A percentile compares a stretch with the other conserved stretches of the same genome.
Conservation (phyloP, 768 basidiomycete genomes). For the Agrocybe pediades region DNA sequence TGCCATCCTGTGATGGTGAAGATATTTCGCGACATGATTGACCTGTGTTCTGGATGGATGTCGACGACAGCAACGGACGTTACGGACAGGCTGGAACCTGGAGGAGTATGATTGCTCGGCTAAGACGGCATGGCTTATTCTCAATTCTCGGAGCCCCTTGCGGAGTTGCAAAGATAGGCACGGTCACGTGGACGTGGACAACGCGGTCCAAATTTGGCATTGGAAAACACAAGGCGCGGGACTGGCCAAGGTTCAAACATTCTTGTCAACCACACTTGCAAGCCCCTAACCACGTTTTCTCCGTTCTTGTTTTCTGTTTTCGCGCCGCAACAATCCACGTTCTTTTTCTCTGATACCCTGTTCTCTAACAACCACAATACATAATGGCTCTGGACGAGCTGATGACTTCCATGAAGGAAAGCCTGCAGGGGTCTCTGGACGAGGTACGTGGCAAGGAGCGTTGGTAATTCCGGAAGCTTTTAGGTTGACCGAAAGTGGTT, state of each 20-base stretch:
- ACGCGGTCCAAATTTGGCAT: slow-evolving; percentile 1
- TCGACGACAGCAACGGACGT: neutral
- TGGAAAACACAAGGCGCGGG: neutral
- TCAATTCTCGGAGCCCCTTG: neutral
- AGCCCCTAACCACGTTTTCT: neutral
- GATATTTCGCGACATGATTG: neutral
- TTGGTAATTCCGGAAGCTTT: neutral
- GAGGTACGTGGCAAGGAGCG: slow-evolving; percentile 47
- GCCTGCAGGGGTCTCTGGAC: slow-evolving; percentile 65
- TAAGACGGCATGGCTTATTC: neutral
- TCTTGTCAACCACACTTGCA: neutral
- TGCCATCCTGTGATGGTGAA: neutral
- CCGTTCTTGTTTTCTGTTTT: neutral
- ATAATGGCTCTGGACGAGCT: slow-evolving; percentile 27
- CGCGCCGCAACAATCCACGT: neutral
- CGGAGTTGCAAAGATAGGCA: neutral
- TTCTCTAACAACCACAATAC: neutral
- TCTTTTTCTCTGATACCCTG: no score
- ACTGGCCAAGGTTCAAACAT: neutral
- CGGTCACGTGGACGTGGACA: slow-evolving; percentile 1
- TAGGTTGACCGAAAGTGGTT: neutral
- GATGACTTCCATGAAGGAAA: slow-evolving; percentile 39
- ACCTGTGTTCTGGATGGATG: no score
- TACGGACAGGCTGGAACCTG: no score
- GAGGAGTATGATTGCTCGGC: no score